Evolutionary conservation across 805 yeast genomes (phyloP).

Genomic region (Myxozyma sirexii): DNA sequence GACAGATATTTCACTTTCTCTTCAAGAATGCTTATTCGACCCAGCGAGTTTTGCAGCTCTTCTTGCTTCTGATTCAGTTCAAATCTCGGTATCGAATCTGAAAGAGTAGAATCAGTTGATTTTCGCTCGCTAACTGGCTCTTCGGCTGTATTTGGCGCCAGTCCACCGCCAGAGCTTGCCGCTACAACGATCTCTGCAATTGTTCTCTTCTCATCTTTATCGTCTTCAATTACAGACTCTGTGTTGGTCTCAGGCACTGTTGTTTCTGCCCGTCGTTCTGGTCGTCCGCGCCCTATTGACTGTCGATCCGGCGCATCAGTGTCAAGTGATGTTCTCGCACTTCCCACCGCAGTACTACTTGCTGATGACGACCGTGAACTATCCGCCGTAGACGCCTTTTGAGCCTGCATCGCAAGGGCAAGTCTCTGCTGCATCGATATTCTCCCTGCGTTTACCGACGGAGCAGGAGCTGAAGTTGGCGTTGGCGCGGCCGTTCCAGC

Average conservation of each 20-base stretch:
- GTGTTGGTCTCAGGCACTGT: neutral
- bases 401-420: constrained; percentile 47
- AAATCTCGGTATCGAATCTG: constrained; percentile 1
- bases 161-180: neutral
- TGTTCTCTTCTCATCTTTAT: neutral
- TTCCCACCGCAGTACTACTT: neutral
- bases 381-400: constrained; percentile 5
- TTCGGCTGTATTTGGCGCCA: neutral
- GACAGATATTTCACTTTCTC: constrained; percentile 42
- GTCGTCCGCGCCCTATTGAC: neutral
- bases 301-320: neutral
- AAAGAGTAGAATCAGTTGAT: neutral
- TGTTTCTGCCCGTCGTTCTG: no score
- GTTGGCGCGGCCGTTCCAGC: neutral
- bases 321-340: constrained; percentile 1
- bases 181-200: neutral
- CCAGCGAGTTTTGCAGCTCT: constrained; percentile 28
- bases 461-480: neutral
- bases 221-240: neutral
- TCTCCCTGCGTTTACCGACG: constrained; percentile 42
- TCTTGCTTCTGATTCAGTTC: constrained; percentile 27
- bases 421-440: constrained; percentile 81
- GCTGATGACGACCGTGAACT: neutral
- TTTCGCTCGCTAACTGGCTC: neutral
- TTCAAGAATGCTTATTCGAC: constrained; percentile 36